Base-by-base conservation (phyloP, 805 yeast genomes). In the Lachancea fermentati region DNA sequence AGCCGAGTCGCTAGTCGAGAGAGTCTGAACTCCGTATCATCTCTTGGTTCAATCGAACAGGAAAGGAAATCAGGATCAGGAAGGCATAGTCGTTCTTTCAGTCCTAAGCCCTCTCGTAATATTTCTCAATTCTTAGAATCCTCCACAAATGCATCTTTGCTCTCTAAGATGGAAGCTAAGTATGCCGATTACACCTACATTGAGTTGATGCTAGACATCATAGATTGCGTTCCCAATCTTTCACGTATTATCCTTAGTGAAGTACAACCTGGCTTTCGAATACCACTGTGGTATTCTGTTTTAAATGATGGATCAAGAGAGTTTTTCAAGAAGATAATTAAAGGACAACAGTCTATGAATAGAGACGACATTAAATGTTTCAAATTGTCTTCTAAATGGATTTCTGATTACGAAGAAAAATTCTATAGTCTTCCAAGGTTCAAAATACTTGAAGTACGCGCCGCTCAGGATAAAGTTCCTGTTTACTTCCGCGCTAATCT, bases 191-290 rank as follows among this genome's bases (percentile, higher is more conserved):
- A 57, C 31, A 57, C 65, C 3, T 68, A 67, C 42, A 60, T 66
- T n/a, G 62, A 63, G 7, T 38, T 62, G 14, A 49, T 67, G 56
- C 45, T 67, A n/a, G 68, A 64, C 32, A 62, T 76, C 11, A 59
- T 76, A 11, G 68, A 66, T 32, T 67, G 68, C 26, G 62, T 75
- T 5, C 78, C 72, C 31, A 76, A 75, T 31, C 45, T 77, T 6
- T 54, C 63, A 24, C 61, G 60, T 17, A 48, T 78, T 5, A 50
- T 55, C 12, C 45, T 78, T 8, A 57, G 61, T 15, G 71, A 76
- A 34, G 67, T 78, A 1, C 68, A 78, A 4, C 78, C 79, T 4
- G 68, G 68, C 16, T 78, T 78, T 49, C 69, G 71, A 25, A 71
- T 78, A 12, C 76, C 80, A 3, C 57, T 77, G 14, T 60, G 64